Conservation (phyloP, 345 rosid genomes). For the Citrus trifoliata region DNA sequence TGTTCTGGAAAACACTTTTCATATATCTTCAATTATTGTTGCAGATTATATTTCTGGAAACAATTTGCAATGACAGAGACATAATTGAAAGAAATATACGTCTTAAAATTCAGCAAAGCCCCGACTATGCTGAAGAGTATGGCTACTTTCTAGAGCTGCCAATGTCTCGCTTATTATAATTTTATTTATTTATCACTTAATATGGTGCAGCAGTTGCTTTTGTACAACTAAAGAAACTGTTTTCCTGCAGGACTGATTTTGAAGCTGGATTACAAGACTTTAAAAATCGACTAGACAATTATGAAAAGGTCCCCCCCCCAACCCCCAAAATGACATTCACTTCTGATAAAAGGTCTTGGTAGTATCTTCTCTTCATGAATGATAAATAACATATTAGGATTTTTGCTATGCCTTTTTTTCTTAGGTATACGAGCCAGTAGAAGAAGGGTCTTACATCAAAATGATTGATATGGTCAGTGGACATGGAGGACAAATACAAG, state of each 20-base stretch:
- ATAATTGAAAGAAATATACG: conserved; percentile 98
- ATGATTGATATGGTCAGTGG: conserved; percentile 99
- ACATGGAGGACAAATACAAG: conserved; percentile 95
- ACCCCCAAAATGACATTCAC: neutral
- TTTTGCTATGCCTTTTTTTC: conserved; percentile 22
- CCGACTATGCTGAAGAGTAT: conserved; percentile 98
- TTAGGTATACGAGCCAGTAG: conserved; percentile 98
- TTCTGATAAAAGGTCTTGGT: conserved; percentile 14
- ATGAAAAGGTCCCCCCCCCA: conserved; percentile 60
- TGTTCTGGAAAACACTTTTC: neutral
- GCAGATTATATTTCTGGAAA: conserved; percentile 97
- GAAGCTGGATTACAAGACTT: conserved; percentile 88
- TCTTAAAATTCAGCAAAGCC: conserved; percentile 97
- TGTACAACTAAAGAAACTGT: conserved; percentile 16
- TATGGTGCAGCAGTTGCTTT: neutral
- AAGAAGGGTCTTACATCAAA: conserved; percentile 98
- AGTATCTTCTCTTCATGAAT: conserved; percentile 4
- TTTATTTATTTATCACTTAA: neutral
- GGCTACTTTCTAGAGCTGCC: conserved; percentile 26
- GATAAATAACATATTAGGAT: conserved; percentile 8
- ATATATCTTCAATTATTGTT: conserved; percentile 3
- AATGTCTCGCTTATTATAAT: conserved; percentile 12
- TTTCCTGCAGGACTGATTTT: conserved; percentile 74
- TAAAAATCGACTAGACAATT: conserved; percentile 78
- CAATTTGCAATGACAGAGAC: conserved; percentile 86